Evolutionary conservation across 768 basidiomycete genomes (phyloP), one percentile per base, ranked within the genome.

Genomic region (Lentinula raphanica): DNA sequence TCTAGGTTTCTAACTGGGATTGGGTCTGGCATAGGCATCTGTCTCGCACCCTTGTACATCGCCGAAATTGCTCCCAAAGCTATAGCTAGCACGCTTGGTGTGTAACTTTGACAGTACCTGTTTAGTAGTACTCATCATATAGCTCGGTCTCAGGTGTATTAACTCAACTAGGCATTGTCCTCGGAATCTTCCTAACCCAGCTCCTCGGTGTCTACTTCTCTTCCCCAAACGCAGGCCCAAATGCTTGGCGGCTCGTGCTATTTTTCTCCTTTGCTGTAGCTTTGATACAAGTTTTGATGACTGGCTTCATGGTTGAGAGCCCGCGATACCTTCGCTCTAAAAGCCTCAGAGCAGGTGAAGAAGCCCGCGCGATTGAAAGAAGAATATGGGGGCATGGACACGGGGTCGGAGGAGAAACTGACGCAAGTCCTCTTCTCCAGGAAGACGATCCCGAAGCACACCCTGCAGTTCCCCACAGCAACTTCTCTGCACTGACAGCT

Each of bases 121-220:
- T 27, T 28, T 25, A 32, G n/a, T 21, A 31, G n/a, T 38, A 1
- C 12, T 31, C 42, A 25, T 11, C 17, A 39, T 40, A 54, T n/a
- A 19, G 25, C 17, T 45, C 23, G 27, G 11, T 21, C 50, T 19
- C 59, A 90, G 90, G 90, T 21, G 87, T 93, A 27, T 76, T 94
- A 28, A 91, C 88, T 0, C 92, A 94, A 63, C 73, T 94, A 27
- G 84, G 81, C 38, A 88, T 96, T 65, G 92, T 96, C 32, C 71
- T 92, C 54, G 92, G 92, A 28, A 88, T 97, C 62, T 86, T 96
- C 79, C 68, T 84, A n/a, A 90, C 94, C 0, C 95, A 98, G 66
- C 71, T 78, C 4, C 75, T 92, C 60, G 93, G 92, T 3, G 75
- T 94, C 36, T 69, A 74, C 54, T 76, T 90, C 51, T 86, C 92